Base-by-base conservation (phyloP, 2,329 filamentous ascomycete species). In the Trichoderma gracile region DNA sequence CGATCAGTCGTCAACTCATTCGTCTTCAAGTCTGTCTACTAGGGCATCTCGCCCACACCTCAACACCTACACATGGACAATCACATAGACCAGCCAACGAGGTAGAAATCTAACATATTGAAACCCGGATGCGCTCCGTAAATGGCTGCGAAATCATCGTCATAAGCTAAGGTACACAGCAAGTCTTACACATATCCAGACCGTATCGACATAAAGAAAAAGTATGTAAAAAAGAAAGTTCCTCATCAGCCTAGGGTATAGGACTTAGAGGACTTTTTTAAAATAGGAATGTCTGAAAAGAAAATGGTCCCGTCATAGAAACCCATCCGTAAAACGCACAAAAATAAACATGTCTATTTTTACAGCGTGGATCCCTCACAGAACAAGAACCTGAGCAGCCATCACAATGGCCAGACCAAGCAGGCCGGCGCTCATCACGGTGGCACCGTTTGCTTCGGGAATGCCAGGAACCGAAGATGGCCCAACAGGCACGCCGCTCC, bases 391-490 rank as follows among this genome's bases (percentile, higher is more conserved):
- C 66, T 76, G 73, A 38, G 72, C 57, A 54, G 70, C 70, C 45
- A 71, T 67, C 58, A 72, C 63, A 46, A 71, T 71, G 10, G 70
- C 59, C 63, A 75, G 42, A 17, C 69, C 71, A 17, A 69, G 50
- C 57, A 76, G 45, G 19, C 75, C 68, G 17, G 70, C 65, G 4
- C 65, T 67, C 47, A 75, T 49, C 17, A 66, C 68, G 21, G 74
- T 74, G 65, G 82, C 83, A 71, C 82, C 83, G 66, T 79, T 82
- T 23, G 80, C 81, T 69, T 79, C 76, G 68, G 78, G 76, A 56
- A 73, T 71, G 69, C 72, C 71, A 63, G 74, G 71, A n/a, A 54
- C 23, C 10, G 66, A n/a, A 17, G 67, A 67, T 23, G 66, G 62
- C 6, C 53, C 62, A 52, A 59, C 54, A 5, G 64, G 60, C 21